Base-by-base conservation (phyloP, 768 basidiomycete genomes). In the Collybiopsis confluens region DNA sequence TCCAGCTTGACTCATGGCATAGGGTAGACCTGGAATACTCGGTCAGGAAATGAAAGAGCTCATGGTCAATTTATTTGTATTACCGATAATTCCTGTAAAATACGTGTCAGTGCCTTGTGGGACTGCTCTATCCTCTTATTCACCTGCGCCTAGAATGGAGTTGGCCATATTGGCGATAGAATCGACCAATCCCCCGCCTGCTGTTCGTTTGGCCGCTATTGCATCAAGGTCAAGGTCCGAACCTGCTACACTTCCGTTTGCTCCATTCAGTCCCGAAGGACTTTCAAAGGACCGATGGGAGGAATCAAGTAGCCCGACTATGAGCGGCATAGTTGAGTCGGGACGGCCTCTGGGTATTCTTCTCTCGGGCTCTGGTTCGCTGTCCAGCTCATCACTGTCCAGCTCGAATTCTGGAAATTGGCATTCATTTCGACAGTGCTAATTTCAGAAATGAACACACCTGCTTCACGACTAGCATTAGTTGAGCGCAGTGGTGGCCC, bases 161-260 rank as follows among this genome's bases (percentile, higher is more conserved):
- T 98, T 98, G 20, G 92, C 90, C 96, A 97, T 97, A 66, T 95
- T 90, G 20, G 90, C 88, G 54, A 91, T 78, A 7, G 90, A 92
- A 62, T 90, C 85, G 1, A 92, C 9, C 73, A 93, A 69, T 0
- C 85, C 83, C 20, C 91, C 90, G 42, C 90, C 88, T 0, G 83
- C 79, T 36, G 70, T 75, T 42, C 75, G 73, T 65, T 87, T 87
- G 20, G 78, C 76, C 40, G 85, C 82, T 27, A 95, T 69, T 56
- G 86, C 85, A 54, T 94, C 81, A 62, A 94, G 66, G 71, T 93
- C 77, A 52, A 88, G 58, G 35, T 78, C 58, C 1, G 40, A 18
- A 56, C 67, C 68, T 23, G 64, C 65, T 23, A 60, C 55, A 6
- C 59, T 61, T 45, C 66, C 68, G 55, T 68, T 73, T 26, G 68